Percentiles rank a stretch among this genome's conserved stretches.
Evolutionary conservation across 1,284 basidiomycete species (phyloP).

Genomic region (Apiotrichum akiyoshidainum): DNA sequence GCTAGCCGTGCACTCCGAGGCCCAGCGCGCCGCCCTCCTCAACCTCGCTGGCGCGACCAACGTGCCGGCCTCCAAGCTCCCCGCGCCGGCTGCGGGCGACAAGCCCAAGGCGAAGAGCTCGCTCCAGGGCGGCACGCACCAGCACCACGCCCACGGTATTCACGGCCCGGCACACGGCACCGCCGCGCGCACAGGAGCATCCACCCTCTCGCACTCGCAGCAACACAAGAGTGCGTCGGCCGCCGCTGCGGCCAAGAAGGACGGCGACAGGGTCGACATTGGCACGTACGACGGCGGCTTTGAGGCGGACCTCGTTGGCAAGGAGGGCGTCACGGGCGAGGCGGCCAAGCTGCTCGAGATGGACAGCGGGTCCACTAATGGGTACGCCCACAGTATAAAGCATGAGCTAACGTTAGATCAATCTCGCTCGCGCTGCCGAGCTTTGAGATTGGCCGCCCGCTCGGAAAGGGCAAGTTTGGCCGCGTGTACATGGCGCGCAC

Average conservation of each 20-base stretch:
- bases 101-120: constrained; percentile 1
- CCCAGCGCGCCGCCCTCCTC: constrained; percentile 40
- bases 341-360: constrained; percentile 71
- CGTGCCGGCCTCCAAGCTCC: constrained; percentile 14
- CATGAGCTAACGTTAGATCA: constrained; percentile 52
- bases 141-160: constrained; percentile 14
- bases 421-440: constrained; percentile 59
- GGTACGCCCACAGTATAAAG: constrained; percentile 54
- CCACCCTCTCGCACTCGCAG: constrained; percentile 8
- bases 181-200: constrained; percentile 16
- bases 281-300: constrained; percentile 83
- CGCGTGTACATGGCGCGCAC: constrained; percentile 98
- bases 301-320: constrained; percentile 65
- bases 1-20: constrained; percentile 26
- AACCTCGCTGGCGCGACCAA: constrained; percentile 40
- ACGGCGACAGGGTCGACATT: constrained; percentile 56
- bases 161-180: constrained; percentile 32
- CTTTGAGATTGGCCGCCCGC: constrained; percentile 91
- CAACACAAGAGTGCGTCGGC: neutral
- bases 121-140: neutral
- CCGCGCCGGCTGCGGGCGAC: neutral
- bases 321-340: constrained; percentile 60
- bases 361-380: constrained; percentile 63
- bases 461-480: constrained; percentile 98
- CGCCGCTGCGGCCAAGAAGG: neutral